Conservation (phyloP, 208 protist species). For the Borovskyia barvae region DNA sequence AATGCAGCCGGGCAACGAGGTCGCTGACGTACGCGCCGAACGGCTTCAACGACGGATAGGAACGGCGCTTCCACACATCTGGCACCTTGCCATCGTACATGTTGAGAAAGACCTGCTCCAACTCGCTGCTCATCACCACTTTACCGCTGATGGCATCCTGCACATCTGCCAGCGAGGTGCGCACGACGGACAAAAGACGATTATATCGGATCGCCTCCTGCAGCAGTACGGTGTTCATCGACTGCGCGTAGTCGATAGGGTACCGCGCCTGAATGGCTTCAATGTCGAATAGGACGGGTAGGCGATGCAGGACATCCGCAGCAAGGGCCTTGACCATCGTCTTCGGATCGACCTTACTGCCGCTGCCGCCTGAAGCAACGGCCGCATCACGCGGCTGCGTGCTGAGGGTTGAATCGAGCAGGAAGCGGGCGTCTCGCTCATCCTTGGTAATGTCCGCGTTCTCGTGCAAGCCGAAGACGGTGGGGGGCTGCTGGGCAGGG, state of each 20-base stretch:
- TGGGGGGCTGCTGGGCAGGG: constrained; percentile 79
- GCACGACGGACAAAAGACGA: constrained; percentile 89
- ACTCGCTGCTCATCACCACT: constrained; percentile 96
- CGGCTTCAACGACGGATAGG: constrained; percentile 97
- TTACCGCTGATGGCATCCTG: constrained; percentile 94
- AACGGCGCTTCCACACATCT: constrained; percentile 81
- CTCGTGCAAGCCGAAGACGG: constrained; percentile 93
- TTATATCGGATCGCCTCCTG: constrained; percentile 94
- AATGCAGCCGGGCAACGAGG: constrained; percentile 90
- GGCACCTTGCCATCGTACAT: constrained; percentile 94
- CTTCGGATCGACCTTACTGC: constrained; percentile 78
- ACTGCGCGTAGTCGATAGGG: constrained; percentile 91
- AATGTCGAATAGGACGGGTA: constrained; percentile 91
- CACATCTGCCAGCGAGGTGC: constrained; percentile 92
- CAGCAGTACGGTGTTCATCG: constrained; percentile 95
- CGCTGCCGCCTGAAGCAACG: background rate
- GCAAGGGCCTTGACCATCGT: constrained; percentile 83
- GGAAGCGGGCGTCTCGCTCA: constrained; percentile 81
- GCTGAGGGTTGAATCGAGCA: constrained; percentile 85
- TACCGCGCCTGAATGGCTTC: constrained; percentile 84
- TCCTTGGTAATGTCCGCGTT: constrained; percentile 96
- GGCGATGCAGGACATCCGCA: constrained; percentile 76
- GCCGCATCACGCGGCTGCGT: constrained; percentile 86
- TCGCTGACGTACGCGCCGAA: constrained; percentile 96
- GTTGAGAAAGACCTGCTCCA: constrained; percentile 94